Conservation (phyloP, 2,329 filamentous ascomycete species). For the Aulographum hederae region DNA sequence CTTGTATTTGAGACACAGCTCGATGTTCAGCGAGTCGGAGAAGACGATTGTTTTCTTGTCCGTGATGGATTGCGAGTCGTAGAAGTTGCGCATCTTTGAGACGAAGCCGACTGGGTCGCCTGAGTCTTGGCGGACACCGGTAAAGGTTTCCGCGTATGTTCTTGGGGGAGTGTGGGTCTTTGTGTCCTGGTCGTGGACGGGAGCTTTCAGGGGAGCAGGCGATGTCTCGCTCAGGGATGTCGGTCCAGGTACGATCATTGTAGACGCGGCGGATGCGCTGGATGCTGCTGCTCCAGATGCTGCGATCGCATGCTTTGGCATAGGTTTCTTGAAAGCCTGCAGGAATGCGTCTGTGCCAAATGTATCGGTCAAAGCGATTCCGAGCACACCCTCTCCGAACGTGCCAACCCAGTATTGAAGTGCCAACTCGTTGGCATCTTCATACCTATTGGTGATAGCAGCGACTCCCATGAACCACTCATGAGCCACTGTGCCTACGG, state of each 20-base stretch:
- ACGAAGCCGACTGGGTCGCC: constrained; percentile 71
- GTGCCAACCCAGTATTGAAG: constrained; percentile 79
- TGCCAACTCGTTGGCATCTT: constrained; percentile 65
- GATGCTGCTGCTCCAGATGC: constrained; percentile 20
- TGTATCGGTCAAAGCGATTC: constrained; percentile 86
- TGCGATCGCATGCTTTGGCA: constrained; percentile 25
- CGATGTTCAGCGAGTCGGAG: constrained; percentile 85
- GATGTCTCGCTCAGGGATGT: constrained; percentile 14
- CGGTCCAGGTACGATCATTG: neutral
- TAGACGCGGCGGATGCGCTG: constrained; percentile 13
- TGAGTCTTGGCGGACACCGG: constrained; percentile 76
- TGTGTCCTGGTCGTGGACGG: constrained; percentile 12
- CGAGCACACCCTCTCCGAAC: constrained; percentile 68
- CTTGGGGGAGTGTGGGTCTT: constrained; percentile 23
- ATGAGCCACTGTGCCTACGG: constrained; percentile 82
- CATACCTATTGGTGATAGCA: constrained; percentile 74
- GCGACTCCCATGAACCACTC: constrained; percentile 99
- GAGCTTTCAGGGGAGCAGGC: constrained; percentile 24
- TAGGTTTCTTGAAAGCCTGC: constrained; percentile 57
- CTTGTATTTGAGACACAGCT: constrained; percentile 83
- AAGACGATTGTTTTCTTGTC: constrained; percentile 85
- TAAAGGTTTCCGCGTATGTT: constrained; percentile 68
- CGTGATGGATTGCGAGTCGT: constrained; percentile 54
- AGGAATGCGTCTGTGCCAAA: constrained; percentile 88
- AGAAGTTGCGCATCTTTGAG: constrained; percentile 63